Evolutionary conservation across 345 rosid genomes (phyloP).

Genomic region (Lepidium africanum): DNA sequence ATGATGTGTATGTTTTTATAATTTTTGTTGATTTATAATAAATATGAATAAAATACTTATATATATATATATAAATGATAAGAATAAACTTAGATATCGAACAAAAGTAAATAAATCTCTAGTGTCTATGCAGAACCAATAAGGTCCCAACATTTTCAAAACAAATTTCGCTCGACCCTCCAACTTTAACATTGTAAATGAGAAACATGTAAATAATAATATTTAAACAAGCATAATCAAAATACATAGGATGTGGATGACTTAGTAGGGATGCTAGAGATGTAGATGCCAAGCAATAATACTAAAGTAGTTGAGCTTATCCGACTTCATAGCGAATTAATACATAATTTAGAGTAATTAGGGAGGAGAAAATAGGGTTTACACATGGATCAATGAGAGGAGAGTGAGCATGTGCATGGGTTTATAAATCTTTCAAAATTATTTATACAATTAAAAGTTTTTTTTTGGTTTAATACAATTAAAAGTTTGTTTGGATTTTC

Average conservation of each 20-base stretch:
- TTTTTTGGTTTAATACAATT: neutral
- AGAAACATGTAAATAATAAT: neutral
- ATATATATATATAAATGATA: neutral
- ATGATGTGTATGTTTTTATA: no score
- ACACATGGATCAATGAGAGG: slow-evolving; percentile 31
- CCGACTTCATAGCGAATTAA: neutral
- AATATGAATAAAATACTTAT: neutral
- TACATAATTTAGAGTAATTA: slow-evolving; percentile 11
- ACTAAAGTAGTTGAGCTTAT: slow-evolving; percentile 23
- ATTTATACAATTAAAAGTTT: neutral
- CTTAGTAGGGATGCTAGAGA: slow-evolving; percentile 1
- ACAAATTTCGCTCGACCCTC: neutral
- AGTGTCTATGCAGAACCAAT: neutral
- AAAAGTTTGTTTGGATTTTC: neutral
- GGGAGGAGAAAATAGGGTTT: slow-evolving; percentile 9
- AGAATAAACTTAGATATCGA: neutral
- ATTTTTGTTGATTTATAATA: no score
- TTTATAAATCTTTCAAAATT: neutral
- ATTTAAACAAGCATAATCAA: neutral
- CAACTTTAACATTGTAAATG: neutral
- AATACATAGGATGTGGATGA: slow-evolving; percentile 4
- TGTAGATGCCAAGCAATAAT: slow-evolving; percentile 5
- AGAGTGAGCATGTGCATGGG: slow-evolving; percentile 27
- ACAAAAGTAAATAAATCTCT: neutral
- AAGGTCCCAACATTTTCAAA: neutral